Percentiles rank a stretch among this genome's conserved stretches.
Evolutionary conservation across 345 rosid species (phyloP).

Genomic region (Stellera chamaejasme): DNA sequence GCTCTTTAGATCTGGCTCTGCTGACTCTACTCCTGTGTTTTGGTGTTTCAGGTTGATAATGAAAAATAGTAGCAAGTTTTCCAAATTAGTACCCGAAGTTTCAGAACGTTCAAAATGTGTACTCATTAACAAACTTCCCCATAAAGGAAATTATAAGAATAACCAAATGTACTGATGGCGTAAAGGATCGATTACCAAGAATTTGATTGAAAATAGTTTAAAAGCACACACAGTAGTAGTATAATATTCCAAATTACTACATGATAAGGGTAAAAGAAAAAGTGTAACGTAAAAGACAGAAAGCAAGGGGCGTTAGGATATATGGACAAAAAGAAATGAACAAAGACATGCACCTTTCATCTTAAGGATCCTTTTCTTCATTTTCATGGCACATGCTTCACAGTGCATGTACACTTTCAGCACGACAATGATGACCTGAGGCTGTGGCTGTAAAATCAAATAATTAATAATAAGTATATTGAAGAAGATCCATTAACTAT

Average conservation of each 20-base stretch:
- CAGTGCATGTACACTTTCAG: conserved; percentile 81
- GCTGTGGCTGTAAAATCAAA: conserved; percentile 23
- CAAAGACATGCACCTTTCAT: conserved; percentile 49
- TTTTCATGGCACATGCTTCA: conserved; percentile 71
- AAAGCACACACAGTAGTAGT: neutral
- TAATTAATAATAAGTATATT: too few relatives aligned
- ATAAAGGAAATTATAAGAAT: conserved; percentile 1
- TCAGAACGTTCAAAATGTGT: conserved; percentile 1
- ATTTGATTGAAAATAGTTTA: neutral
- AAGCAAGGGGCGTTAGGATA: neutral
- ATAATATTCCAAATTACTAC: neutral
- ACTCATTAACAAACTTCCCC: too few relatives aligned
- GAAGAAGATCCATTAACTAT: too few relatives aligned
- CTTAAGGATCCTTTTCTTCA: conserved; percentile 70
- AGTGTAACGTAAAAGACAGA: neutral
- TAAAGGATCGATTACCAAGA: conserved; percentile 5
- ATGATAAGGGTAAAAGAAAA: neutral
- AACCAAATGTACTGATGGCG: neutral
- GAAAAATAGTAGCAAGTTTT: conserved; percentile 3
- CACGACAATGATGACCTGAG: conserved; percentile 51
- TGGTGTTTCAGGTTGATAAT: neutral
- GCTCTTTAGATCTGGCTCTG: neutral
- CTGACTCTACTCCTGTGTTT: too few relatives aligned
- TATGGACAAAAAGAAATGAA: too few relatives aligned
- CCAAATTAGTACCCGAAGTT: conserved; percentile 8